Conservation (phyloP, 208 protist genomes). For the Porcisia hertigi region DNA sequence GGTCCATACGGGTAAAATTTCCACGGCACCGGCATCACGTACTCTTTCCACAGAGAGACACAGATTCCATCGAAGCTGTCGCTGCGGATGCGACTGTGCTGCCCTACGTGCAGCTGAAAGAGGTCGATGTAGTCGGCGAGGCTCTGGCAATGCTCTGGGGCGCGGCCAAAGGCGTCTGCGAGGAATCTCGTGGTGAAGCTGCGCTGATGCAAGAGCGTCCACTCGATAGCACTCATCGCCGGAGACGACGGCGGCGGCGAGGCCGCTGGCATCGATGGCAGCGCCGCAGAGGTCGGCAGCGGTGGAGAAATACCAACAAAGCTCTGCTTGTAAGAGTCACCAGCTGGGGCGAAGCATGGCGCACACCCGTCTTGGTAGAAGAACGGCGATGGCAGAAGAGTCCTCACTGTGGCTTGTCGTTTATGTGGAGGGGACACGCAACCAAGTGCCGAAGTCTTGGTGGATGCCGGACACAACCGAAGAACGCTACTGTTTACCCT, state of each 20-base stretch:
- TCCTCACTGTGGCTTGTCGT: neutral
- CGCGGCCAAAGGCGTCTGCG: conserved; percentile 37
- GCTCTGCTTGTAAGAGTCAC: conserved; percentile 58
- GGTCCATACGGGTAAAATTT: conserved; percentile 39
- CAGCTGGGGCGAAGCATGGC: conserved; percentile 73
- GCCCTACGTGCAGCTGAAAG: conserved; percentile 75
- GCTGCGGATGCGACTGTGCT: conserved; percentile 57
- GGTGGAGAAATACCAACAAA: conserved; percentile 62
- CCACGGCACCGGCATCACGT: conserved; percentile 54
- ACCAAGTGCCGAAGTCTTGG: neutral
- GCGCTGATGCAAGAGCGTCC: conserved; percentile 41
- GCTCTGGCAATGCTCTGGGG: conserved; percentile 41
- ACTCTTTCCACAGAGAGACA: conserved; percentile 63
- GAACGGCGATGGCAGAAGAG: conserved; percentile 46
- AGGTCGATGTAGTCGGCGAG: conserved; percentile 68
- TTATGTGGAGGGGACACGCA: neutral
- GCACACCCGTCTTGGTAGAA: conserved; percentile 47
- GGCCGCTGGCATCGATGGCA: conserved; percentile 7
- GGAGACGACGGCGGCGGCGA: neutral
- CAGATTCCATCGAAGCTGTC: conserved; percentile 67
- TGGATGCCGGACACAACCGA: conserved; percentile 18
- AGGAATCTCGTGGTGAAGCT: conserved; percentile 55
- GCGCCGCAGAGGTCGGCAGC: conserved; percentile 7
- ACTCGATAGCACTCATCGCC: conserved; percentile 24
- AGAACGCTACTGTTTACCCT: conserved; percentile 10